Evolutionary conservation across 164 flowering plant genomes (phyloP).

Genomic region (Tetracentron sinense): DNA sequence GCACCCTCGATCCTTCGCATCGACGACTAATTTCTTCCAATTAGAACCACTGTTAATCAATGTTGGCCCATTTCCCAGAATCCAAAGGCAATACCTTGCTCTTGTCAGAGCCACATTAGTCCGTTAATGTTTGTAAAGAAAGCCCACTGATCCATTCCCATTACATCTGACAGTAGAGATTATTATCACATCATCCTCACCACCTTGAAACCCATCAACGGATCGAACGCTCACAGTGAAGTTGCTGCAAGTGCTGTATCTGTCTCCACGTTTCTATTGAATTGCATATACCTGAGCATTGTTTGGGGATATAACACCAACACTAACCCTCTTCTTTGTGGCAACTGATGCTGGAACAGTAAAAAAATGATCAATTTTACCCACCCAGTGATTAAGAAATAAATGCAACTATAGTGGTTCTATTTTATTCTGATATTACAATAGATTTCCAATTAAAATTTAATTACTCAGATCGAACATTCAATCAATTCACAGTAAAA

Average conservation of each 20-base stretch:
- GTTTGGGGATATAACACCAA: constrained; percentile 5
- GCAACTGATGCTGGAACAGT: no score
- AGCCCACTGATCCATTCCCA: neutral
- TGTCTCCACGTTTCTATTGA: neutral
- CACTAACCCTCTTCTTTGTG: neutral
- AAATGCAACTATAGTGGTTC: no score
- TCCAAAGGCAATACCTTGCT: constrained; percentile 6
- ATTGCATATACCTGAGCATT: constrained; percentile 4
- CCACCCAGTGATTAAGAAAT: no score
- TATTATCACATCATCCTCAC: constrained; percentile 1
- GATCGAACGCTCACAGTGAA: neutral
- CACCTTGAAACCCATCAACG: neutral
- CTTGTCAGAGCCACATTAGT: neutral
- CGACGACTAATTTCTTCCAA: neutral
- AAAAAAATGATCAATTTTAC: no score
- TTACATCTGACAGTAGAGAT: constrained; percentile 4
- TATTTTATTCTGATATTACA: no score
- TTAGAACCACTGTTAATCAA: neutral
- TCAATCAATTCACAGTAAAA: no score
- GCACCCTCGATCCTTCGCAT: constrained; percentile 3
- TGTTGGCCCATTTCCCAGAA: neutral
- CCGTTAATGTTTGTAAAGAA: neutral
- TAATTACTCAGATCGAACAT: no score
- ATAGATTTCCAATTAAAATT: no score
- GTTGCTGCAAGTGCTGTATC: neutral